These are phyloP conservation scores for Sanguinoderma infundibulare DNA, from an alignment of 1,284 basidiomycete genomes.

Conservation along the genomic window DNA sequence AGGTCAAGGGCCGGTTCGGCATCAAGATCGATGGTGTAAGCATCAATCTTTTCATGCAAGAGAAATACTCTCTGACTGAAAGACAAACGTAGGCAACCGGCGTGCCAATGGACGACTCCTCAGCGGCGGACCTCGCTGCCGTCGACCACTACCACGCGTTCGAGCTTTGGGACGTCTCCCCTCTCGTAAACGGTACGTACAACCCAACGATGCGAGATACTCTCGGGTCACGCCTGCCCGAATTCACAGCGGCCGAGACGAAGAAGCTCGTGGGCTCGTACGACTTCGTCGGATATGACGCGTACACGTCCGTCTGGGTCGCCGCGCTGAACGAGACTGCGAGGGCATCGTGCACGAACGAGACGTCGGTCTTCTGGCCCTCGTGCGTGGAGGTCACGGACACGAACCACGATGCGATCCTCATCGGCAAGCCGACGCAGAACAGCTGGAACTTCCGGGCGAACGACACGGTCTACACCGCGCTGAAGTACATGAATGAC, in stretches of 20 bases:
- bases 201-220: not conserved
- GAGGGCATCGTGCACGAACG: not conserved
- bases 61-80: not conserved
- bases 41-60: too few relatives aligned
- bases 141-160: not conserved
- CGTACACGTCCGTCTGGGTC: not conserved
- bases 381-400: not conserved
- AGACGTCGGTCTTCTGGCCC: not conserved
- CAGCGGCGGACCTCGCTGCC: not conserved
- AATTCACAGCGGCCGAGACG: not conserved
- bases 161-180: slow-evolving; percentile 1
- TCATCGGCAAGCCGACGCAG: slow-evolving; percentile 1
- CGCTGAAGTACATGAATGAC: not conserved
- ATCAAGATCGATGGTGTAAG: slow-evolving; percentile 1
- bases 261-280: not conserved
- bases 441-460: slow-evolving; percentile 1
- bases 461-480: not conserved
- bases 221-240: not conserved
- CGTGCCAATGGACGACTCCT: not conserved
- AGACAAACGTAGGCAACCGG: not conserved
- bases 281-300: not conserved
- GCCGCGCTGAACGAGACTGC: not conserved
- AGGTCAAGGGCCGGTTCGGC: not conserved
- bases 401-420: not conserved
- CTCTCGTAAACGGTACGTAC: slow-evolving; percentile 1